Percentiles rank a stretch among this genome's conserved stretches.
These are phyloP conservation scores for Ascochyta clinopodiicola DNA, from an alignment of 2,329 filamentous ascomycete species.

Conservation along the genomic window DNA sequence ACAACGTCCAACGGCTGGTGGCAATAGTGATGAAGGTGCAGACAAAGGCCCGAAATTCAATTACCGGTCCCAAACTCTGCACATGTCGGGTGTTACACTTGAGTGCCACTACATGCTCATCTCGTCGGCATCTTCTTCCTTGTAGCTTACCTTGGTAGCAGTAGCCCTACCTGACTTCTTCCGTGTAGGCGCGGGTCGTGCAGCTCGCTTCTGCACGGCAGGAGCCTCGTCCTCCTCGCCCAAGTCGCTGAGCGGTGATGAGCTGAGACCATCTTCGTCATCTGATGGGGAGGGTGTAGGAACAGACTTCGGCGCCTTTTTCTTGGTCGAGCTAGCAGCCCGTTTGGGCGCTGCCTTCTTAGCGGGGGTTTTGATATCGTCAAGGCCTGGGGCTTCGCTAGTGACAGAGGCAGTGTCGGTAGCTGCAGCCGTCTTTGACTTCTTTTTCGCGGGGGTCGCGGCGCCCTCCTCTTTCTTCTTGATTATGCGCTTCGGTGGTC, in stretches of 20 bases:
- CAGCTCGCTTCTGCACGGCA: conserved; percentile 33
- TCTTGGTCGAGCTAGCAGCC: conserved; percentile 43
- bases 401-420: conserved; percentile 32
- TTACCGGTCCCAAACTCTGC: conserved; percentile 4
- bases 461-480: conserved; percentile 59
- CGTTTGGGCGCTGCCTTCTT: conserved; percentile 46
- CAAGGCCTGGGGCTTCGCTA: conserved; percentile 38
- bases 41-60: conserved; percentile 9
- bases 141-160: conserved; percentile 41
- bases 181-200: conserved; percentile 30
- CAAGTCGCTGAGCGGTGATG: conserved; percentile 51
- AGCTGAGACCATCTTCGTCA: conserved; percentile 42
- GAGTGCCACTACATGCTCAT: conserved; percentile 25
- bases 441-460: conserved; percentile 40
- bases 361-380: conserved; percentile 45
- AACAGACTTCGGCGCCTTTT: conserved; percentile 47
- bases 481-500: conserved; percentile 75
- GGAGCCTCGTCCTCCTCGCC: conserved; percentile 37
- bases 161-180: conserved; percentile 38
- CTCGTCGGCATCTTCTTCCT: conserved; percentile 43
- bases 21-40: conserved; percentile 1
- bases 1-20: conserved; percentile 2
- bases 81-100: conserved; percentile 2
- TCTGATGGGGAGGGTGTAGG: conserved; percentile 53
- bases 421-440: conserved; percentile 34